A percentile compares a stretch with the other conserved stretches of the same genome.
phyloP scores from a whole-genome alignment of 2,329 filamentous ascomycete genomes.

The Colletotrichum brevisporum region DNA sequence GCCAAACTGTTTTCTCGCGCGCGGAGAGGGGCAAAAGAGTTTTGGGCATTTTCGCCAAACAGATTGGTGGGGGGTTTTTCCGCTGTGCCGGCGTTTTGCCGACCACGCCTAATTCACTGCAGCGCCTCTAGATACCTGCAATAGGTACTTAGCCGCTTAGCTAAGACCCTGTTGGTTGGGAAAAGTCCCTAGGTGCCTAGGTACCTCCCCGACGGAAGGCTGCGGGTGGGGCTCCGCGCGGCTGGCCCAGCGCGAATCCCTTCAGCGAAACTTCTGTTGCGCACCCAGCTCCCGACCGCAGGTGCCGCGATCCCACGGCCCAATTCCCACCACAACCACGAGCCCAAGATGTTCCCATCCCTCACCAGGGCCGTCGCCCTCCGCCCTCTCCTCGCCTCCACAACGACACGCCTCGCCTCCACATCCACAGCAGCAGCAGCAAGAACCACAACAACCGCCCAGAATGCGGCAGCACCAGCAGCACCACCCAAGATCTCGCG shows the following conservation, averaged over 20 bases:
- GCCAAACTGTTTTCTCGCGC: slow-evolving; percentile 28
- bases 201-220: no score
- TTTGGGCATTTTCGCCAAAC: slow-evolving; percentile 43
- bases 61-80: slow-evolving; percentile 41
- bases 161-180: background rate
- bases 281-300: background rate
- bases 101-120: slow-evolving; percentile 28
- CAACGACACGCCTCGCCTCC: slow-evolving; percentile 32
- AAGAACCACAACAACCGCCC: slow-evolving; percentile 37
- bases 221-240: no score
- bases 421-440: slow-evolving; percentile 40
- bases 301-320: background rate
- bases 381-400: slow-evolving; percentile 9
- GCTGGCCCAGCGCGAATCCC: slow-evolving; percentile 35
- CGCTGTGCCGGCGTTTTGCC: slow-evolving; percentile 39
- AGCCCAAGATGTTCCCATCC: background rate
- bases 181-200: background rate
- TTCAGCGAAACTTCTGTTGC: slow-evolving; percentile 33
- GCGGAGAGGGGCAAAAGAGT: slow-evolving; percentile 42
- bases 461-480: no score
- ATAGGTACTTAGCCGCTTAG: no score
- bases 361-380: slow-evolving; percentile 10
- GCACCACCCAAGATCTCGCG: no score
- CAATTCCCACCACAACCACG: background rate
- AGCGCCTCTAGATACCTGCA: background rate